These are phyloP conservation scores for Albugo candida DNA, from an alignment of 352 stramenopile species.

Conservation along the genomic window DNA sequence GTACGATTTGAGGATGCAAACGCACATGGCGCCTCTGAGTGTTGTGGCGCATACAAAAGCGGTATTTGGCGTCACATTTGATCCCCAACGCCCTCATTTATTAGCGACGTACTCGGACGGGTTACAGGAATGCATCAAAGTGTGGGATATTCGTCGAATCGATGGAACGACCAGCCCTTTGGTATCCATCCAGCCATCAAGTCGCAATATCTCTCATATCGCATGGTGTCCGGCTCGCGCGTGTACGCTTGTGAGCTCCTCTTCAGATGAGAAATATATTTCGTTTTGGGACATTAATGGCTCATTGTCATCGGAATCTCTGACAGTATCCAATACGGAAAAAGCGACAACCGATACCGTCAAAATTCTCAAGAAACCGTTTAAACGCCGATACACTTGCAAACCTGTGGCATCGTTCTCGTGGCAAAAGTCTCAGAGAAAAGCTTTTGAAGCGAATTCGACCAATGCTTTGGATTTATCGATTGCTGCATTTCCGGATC, in stretches of 20 bases:
- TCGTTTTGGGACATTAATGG: constrained; percentile 68
- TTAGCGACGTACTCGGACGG: constrained; percentile 70
- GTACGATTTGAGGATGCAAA: constrained; percentile 51
- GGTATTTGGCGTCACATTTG: constrained; percentile 63
- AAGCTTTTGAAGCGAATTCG: not conserved
- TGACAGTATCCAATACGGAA: not conserved
- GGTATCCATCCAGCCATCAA: constrained; percentile 46
- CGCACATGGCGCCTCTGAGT: constrained; percentile 31
- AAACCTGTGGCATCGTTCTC: constrained; percentile 61
- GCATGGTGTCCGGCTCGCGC: constrained; percentile 70
- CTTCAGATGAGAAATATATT: constrained; percentile 59
- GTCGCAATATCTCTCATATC: constrained; percentile 55
- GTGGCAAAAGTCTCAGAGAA: constrained; percentile 21
- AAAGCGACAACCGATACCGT: not conserved
- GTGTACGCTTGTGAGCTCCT: constrained; percentile 57
- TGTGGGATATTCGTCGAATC: constrained; percentile 76
- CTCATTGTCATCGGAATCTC: constrained; percentile 3
- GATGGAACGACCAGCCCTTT: constrained; percentile 37
- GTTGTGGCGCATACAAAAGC: constrained; percentile 73
- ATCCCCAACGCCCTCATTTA: constrained; percentile 58
- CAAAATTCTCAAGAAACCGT: constrained; percentile 36
- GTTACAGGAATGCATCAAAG: constrained; percentile 62
- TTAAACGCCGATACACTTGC: constrained; percentile 53
- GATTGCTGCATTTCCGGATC: constrained; percentile 56
- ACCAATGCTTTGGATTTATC: constrained; percentile 5